Evolutionary conservation across 306 rosid genomes (phyloP), one percentile per base, ranked within the genome.

Genomic region (Trichosanthes truncata): DNA sequence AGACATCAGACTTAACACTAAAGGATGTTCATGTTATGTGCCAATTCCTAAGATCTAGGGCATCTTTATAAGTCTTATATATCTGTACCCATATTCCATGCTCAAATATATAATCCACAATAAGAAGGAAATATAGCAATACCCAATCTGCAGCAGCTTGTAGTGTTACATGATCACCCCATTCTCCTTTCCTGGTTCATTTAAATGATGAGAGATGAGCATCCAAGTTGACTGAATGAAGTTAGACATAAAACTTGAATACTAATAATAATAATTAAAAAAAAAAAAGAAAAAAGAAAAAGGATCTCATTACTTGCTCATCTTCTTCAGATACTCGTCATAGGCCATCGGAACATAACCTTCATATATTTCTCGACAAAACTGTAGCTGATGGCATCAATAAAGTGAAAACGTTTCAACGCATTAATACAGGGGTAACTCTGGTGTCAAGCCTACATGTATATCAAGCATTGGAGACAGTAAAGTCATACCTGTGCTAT

Each of bases 131-230:
- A 53, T 12, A 80, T 49, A 79, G 38, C 56, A 86, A 38, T 93
- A 95, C 99, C 97, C 87, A 91, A 88, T 95, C 99, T 65, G 99
- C 96, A 73, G 99, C 99, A 82, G 99, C 99, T 88, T 95, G 99
- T 83, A 95, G 82, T 0, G 99, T 95, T 61, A 95, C 97, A 81
- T 95, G 99, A 83, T 95, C 99, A 41, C 99, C 99, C 99, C 99
- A 95, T 85, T 95, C 99, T 46, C 97, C 99, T 74, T 82, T 90
- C 93, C 99, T 95, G 84, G 45, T 85, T 86, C 84, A 87, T 86
- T 77, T 83, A 83, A n/a, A 72, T 33, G 53, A 20, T 76, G 80
- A 53, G 71, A 38, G 26, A 81, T 84, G 66, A 85, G 79, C 76
- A 79, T 81, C 26, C 48, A 74, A 61, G 56, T 49, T 23, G 56